Evolutionary conservation across 768 basidiomycete genomes (phyloP), one percentile per base, ranked within the genome.

Genomic region (Leccinum uliginosum): DNA sequence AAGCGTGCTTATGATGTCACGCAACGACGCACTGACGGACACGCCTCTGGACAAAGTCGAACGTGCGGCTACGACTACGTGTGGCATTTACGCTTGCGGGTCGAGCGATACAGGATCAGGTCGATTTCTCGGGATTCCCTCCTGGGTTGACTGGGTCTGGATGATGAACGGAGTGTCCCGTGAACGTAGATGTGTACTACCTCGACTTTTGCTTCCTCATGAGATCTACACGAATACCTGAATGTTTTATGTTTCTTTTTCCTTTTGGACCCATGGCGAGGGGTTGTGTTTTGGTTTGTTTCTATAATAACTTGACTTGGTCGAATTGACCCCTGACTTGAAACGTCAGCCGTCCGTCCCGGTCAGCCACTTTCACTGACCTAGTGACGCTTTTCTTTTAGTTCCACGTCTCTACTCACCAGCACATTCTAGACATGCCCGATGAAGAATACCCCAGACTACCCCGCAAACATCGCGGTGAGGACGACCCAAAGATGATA

Each of bases 41-140:
- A 12, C 8, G 5, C 38, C 9, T 26, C 24, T 49, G 51, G 47
- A 50, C 55, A 24, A 68, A 97, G 93, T 86, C 89, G 59, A 84
- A 82, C 56, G 73, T 99, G 34, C 85, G 94, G 40, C 76, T 99
- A 68, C 83, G 96, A 56, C 72, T 98, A 61, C 85, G 96, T 57
- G 84, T 99, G 74, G 81, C 86, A 17, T 99, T 81, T 73, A 75
- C 78, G n/a, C 73, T 85, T 44, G 81, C 71, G 44, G 91, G 91
- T 2, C 83, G 84, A 66, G 75, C 75, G 29, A 73, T 89, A 51
- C 91, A 94, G 71, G 97, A 99, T 50, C 95, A 98, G 75, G 86
- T 93, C 55, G 95, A 98, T 73, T 98, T 98, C 70, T 71, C 88
- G 21, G 90, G 92, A 2, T 96, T 98, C 72, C 93, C 94, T 17